Conservation (phyloP, 2,329 filamentous ascomycete species). For the Cladosporium velox region DNA sequence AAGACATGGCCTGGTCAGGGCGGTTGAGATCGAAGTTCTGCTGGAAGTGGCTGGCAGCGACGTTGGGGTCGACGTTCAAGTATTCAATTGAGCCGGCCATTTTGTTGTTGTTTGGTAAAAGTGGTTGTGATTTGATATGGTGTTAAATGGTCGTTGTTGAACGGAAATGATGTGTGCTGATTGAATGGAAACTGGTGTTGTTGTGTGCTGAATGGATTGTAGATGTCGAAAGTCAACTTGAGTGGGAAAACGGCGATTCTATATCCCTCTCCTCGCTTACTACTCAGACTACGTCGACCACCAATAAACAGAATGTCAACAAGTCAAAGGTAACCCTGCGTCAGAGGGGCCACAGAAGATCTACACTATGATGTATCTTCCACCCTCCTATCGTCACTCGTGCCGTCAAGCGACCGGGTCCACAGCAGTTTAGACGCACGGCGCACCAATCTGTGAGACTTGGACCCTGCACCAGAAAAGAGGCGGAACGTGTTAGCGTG, state of each 20-base stretch:
- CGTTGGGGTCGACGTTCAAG: conserved; percentile 44
- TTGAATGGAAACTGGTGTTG: neutral
- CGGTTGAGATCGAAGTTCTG: conserved; percentile 47
- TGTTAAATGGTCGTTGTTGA: neutral
- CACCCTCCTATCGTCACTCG: conserved; percentile 12
- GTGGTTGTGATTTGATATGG: neutral
- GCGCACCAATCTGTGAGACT: neutral
- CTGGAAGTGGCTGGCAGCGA: conserved; percentile 47
- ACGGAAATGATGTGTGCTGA: neutral
- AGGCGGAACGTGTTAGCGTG: neutral
- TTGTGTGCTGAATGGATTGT: neutral
- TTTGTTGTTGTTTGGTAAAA: conserved; percentile 4
- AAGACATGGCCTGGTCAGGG: conserved; percentile 43
- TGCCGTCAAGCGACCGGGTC: conserved; percentile 10
- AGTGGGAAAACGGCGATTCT: neutral
- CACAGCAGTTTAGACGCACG: neutral
- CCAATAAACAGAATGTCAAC: neutral
- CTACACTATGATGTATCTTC: conserved; percentile 13
- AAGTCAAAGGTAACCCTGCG: conserved; percentile 7
- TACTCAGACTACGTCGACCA: neutral
- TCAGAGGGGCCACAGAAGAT: conserved; percentile 18
- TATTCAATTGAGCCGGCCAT: conserved; percentile 36
- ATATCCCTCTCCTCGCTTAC: conserved; percentile 2
- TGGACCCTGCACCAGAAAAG: conserved; percentile 3
- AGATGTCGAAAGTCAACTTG: neutral